Conservation (phyloP, 768 basidiomycete species). For the Trametes gibbosa region DNA sequence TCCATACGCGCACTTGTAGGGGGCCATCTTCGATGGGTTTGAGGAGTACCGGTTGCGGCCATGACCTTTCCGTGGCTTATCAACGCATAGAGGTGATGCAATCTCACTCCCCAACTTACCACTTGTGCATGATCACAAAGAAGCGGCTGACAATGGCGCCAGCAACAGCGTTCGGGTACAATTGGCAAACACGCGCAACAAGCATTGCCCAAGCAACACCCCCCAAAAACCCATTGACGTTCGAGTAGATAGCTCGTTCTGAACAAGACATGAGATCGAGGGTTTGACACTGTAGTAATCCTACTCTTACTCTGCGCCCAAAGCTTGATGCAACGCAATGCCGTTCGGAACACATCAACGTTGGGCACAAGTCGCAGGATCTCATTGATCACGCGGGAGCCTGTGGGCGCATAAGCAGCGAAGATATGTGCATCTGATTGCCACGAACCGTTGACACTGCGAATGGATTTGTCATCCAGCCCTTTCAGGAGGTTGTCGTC, state of each 20-base stretch:
- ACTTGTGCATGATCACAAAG: conserved; percentile 97
- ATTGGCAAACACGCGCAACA: conserved; percentile 96
- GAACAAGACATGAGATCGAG: conserved; percentile 1
- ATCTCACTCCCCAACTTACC: conserved; percentile 48
- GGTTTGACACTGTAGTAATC: neutral
- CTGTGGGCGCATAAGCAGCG: conserved; percentile 40
- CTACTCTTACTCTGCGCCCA: conserved; percentile 87
- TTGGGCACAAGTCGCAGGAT: conserved; percentile 94
- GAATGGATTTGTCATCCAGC: conserved; percentile 89
- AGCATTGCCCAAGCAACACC: conserved; percentile 99
- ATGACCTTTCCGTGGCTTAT: conserved; percentile 61
- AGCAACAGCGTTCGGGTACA: conserved; percentile 93
- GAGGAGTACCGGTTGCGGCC: conserved; percentile 95
- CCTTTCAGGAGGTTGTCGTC: conserved; percentile 91
- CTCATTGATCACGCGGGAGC: conserved; percentile 94
- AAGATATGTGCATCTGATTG: too few species aligned
- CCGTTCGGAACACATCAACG: conserved; percentile 92
- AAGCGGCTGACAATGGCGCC: conserved; percentile 96
- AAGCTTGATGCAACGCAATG: conserved; percentile 92
- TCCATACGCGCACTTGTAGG: conserved; percentile 93
- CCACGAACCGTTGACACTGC: conserved; percentile 80
- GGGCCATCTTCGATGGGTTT: conserved; percentile 97
- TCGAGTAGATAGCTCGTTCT: conserved; percentile 97
- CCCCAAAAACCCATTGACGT: conserved; percentile 95
- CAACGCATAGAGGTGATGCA: neutral